These are phyloP conservation scores for Solanum corneliomulleri DNA, from an alignment of 257 asterid species.

Conservation along the genomic window DNA sequence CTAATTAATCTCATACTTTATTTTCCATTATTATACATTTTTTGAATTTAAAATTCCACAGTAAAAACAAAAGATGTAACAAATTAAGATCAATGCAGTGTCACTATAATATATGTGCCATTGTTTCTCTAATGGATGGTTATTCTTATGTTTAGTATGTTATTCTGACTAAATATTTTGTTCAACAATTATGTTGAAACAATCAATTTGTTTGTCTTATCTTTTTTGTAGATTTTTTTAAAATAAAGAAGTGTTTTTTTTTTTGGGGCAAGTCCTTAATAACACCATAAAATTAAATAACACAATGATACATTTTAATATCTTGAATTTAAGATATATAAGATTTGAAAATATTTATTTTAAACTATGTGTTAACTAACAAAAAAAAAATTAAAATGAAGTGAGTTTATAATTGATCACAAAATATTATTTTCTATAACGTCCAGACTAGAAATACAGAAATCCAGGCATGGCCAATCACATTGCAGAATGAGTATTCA, in stretches of 20 bases:
- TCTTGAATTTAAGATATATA: too few relatives aligned
- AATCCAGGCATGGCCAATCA: not conserved
- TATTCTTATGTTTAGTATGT: not conserved
- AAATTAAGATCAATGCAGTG: not conserved
- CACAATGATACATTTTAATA: not conserved
- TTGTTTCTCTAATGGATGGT: not conserved
- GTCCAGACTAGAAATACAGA: not conserved
- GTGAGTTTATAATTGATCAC: not conserved
- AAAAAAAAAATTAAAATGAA: too few relatives aligned
- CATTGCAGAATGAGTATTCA: not conserved
- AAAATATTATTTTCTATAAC: too few relatives aligned
- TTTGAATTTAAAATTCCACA: not conserved
- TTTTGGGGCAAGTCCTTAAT: not conserved
- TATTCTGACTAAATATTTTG: not conserved
- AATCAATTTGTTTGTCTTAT: too few relatives aligned
- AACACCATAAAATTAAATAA: too few relatives aligned
- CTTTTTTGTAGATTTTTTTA: too few relatives aligned
- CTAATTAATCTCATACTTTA: not conserved
- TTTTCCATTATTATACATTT: not conserved
- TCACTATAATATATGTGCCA: not conserved
- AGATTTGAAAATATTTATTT: too few relatives aligned
- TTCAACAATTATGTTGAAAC: not conserved
- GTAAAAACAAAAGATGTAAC: not conserved
- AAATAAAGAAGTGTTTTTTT: not conserved
- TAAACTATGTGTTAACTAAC: not conserved